These are phyloP conservation scores for Cyberlindnera veronae DNA, from an alignment of 805 yeast genomes.

Conservation along the genomic window DNA sequence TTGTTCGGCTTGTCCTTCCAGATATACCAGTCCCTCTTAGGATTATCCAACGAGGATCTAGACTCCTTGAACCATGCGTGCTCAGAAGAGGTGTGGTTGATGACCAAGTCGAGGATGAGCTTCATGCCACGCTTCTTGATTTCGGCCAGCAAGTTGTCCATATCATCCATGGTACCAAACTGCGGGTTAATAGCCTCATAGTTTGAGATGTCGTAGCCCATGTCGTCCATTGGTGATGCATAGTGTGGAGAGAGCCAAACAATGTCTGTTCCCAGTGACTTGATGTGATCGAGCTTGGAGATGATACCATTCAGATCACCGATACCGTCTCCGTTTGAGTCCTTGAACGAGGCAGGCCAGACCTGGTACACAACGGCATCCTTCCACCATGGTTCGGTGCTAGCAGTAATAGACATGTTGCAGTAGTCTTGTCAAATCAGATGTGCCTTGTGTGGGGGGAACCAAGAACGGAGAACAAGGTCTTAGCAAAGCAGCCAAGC, in stretches of 20 bases:
- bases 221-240: conserved; percentile 57
- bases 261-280: conserved; percentile 46
- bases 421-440: too few species aligned
- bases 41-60: conserved; percentile 45
- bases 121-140: conserved; percentile 48
- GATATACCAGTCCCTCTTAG: conserved; percentile 60
- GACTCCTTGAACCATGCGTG: conserved; percentile 60
- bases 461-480: too few species aligned
- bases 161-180: conserved; percentile 53
- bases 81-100: conserved; percentile 54
- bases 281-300: conserved; percentile 48
- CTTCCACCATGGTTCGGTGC: conserved; percentile 53
- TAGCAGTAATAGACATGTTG: too few species aligned
- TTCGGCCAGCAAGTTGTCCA: conserved; percentile 45
- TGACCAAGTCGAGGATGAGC: conserved; percentile 51
- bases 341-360: conserved; percentile 60
- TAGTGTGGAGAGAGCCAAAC: conserved; percentile 58
- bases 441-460: too few species aligned
- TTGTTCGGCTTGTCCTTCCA: conserved; percentile 59
- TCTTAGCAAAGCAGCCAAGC: too few species aligned
- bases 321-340: conserved; percentile 55
- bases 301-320: conserved; percentile 57
- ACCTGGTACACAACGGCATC: conserved; percentile 55
- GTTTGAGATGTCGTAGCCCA: conserved; percentile 60
- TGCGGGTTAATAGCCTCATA: conserved; percentile 48